phyloP scores from a whole-genome alignment of 208 protist genomes.

The Zelonia costaricensis region DNA sequence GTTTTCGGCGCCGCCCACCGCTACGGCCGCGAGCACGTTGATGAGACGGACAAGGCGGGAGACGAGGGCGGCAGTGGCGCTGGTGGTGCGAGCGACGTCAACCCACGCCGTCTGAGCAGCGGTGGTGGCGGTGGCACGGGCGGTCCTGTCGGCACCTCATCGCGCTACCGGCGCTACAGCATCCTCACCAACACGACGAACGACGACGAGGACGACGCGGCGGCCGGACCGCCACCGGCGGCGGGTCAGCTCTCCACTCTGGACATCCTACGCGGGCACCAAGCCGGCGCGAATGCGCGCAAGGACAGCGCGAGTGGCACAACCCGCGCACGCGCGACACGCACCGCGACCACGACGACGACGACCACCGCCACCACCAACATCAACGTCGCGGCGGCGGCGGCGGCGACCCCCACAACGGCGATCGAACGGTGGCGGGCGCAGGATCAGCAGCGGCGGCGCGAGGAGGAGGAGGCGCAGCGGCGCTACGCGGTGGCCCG shows the following conservation, averaged over 20 bases:
- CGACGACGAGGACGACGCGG: conserved; percentile 15
- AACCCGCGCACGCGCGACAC: background rate
- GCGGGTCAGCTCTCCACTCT: conserved; percentile 2
- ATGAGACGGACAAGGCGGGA: background rate
- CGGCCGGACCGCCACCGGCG: background rate
- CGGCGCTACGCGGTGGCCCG: background rate
- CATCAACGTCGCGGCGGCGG: background rate
- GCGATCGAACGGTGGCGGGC: conserved; percentile 28
- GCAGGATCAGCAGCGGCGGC: conserved; percentile 14
- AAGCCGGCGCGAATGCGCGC: too few species aligned
- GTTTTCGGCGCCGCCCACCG: background rate
- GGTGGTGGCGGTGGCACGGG: background rate
- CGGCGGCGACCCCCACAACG: conserved; percentile 9
- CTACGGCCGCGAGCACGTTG: conserved; percentile 10
- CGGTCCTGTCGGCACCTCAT: too few species aligned
- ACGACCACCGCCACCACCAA: background rate
- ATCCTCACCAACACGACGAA: conserved; percentile 10
- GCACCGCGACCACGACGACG: background rate
- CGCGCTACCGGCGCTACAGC: conserved; percentile 16
- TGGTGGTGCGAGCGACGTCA: background rate
- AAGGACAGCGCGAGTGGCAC: background rate
- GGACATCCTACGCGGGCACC: conserved; percentile 11
- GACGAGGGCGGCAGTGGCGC: background rate
- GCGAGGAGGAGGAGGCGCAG: background rate
- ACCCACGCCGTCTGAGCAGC: background rate